These are phyloP conservation scores for Didymella sp. DNA, from an alignment of 2,329 filamentous ascomycete species.

Conservation along the genomic window DNA sequence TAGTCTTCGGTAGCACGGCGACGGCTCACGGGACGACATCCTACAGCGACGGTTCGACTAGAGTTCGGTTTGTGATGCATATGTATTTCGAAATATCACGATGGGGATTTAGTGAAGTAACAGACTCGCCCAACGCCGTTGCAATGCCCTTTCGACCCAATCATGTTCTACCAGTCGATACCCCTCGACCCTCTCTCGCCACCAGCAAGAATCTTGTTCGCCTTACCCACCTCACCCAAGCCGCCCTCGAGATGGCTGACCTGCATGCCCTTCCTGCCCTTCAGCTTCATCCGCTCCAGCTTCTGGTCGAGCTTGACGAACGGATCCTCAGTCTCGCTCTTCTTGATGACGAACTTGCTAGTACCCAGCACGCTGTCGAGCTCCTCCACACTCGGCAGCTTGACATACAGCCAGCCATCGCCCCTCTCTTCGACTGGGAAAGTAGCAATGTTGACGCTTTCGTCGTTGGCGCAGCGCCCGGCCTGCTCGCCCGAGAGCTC, in stretches of 20 bases:
- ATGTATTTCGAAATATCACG: not conserved
- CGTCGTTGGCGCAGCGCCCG: constrained; percentile 78
- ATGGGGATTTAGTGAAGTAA: constrained; percentile 9
- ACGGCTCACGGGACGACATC: not conserved
- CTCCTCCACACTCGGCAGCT: constrained; percentile 80
- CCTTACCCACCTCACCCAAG: constrained; percentile 53
- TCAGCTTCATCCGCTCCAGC: constrained; percentile 56
- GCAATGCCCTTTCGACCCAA: not conserved
- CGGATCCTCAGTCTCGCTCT: constrained; percentile 67
- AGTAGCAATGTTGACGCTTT: constrained; percentile 77
- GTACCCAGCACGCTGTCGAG: constrained; percentile 81
- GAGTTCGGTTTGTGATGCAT: not conserved
- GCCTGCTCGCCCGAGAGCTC: constrained; percentile 70
- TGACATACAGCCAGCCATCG: constrained; percentile 81
- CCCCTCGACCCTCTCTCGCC: constrained; percentile 54
- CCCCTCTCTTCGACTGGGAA: constrained; percentile 77
- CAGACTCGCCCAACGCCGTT: not conserved
- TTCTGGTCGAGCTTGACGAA: constrained; percentile 65
- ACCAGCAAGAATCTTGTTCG: constrained; percentile 54
- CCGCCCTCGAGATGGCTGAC: constrained; percentile 56
- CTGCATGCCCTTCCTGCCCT: constrained; percentile 59
- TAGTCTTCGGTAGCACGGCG: not conserved
- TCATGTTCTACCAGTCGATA: constrained; percentile 52
- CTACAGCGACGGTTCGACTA: not conserved
- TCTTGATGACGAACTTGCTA: constrained; percentile 77